These are phyloP conservation scores for Acarospora socialis DNA, from an alignment of 2,329 filamentous ascomycete genomes.

Conservation along the genomic window DNA sequence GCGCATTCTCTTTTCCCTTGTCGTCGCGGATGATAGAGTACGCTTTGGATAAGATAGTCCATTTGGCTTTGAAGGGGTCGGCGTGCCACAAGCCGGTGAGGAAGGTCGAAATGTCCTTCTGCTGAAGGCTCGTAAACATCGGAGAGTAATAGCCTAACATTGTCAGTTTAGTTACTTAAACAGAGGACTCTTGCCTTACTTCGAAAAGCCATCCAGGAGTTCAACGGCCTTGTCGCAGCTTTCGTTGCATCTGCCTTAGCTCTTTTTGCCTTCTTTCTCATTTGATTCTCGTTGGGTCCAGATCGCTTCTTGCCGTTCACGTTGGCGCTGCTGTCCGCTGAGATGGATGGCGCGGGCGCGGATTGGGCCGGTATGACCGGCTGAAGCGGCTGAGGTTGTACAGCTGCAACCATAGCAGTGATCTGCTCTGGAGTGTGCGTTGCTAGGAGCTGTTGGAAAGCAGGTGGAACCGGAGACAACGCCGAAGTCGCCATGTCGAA, in stretches of 20 bases:
- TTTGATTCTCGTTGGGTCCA: not conserved
- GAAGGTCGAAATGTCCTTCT: conserved; percentile 39
- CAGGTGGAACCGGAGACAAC: not conserved
- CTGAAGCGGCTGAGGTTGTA: no score
- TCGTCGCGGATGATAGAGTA: conserved; percentile 41
- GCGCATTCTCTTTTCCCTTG: conserved; percentile 31
- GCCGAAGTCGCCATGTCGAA: not conserved
- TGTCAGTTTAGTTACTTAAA: conserved; percentile 5
- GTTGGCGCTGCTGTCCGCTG: no score
- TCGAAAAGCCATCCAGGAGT: conserved; percentile 26
- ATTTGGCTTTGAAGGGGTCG: conserved; percentile 37
- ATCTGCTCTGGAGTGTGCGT: not conserved
- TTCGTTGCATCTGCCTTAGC: conserved; percentile 11
- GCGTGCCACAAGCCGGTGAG: conserved; percentile 36
- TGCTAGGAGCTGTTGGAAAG: not conserved
- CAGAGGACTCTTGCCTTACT: conserved; percentile 18
- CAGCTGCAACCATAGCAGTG: not conserved
- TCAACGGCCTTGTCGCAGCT: conserved; percentile 19
- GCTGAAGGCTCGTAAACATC: conserved; percentile 32
- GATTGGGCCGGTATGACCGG: no score
- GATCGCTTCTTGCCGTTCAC: not conserved
- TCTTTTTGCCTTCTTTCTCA: conserved; percentile 8
- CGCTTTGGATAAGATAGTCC: conserved; percentile 39
- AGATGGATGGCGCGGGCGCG: no score
- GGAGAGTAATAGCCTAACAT: conserved; percentile 32